Percentiles rank a stretch among this genome's conserved stretches.
Conservation (phyloP, 2,329 filamentous ascomycete genomes). For the Byssoonygena ceratinophila region DNA sequence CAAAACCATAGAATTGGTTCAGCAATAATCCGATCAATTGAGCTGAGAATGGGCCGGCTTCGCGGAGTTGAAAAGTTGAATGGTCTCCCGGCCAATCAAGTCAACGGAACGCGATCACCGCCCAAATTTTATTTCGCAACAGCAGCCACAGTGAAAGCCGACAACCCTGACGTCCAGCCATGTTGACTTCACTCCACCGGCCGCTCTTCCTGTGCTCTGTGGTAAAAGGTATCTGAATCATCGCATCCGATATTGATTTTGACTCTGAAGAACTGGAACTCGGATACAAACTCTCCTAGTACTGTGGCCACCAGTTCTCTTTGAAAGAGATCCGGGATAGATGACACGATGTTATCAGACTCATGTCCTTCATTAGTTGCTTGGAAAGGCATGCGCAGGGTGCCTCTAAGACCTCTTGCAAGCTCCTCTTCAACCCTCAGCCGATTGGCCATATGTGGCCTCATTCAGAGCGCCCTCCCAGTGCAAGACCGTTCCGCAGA, state of each 20-base stretch:
- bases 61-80: neutral
- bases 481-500: constrained; percentile 23
- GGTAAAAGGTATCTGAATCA: too few relatives aligned
- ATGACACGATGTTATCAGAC: constrained; percentile 50
- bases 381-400: constrained; percentile 43
- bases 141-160: neutral
- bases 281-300: neutral
- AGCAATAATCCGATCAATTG: neutral
- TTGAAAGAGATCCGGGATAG: constrained; percentile 16
- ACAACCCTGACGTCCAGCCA: too few relatives aligned
- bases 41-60: neutral
- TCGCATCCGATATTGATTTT: too few relatives aligned
- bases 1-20: neutral
- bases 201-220: neutral
- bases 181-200: neutral
- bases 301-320: neutral
- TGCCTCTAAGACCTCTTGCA: constrained; percentile 33
- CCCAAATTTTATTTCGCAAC: constrained; percentile 11
- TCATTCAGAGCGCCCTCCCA: constrained; percentile 8
- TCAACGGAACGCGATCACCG: neutral
- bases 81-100: constrained; percentile 5
- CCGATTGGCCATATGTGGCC: neutral
- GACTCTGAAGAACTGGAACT: neutral
- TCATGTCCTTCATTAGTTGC: constrained; percentile 54
- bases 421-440: neutral